Evolutionary conservation across 2,329 filamentous ascomycete species (phyloP).

Genomic region (Sporothrix euskadiensis): DNA sequence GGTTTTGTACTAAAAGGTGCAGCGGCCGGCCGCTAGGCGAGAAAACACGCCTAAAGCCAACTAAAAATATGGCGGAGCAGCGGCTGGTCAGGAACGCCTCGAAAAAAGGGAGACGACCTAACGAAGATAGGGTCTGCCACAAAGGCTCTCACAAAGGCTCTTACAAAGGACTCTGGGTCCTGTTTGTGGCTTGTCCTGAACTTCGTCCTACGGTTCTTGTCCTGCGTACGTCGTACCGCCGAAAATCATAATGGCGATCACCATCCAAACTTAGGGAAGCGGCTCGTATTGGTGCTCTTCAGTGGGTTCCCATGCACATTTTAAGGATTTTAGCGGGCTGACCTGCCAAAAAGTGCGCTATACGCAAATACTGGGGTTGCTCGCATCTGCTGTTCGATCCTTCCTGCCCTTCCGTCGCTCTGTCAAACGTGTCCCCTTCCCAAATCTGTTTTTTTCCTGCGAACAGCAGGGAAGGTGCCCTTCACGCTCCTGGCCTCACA

Average conservation of each 20-base stretch:
- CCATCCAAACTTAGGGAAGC: background rate
- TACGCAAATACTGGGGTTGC: background rate
- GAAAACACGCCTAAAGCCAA: background rate
- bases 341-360: background rate
- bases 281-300: background rate
- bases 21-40: constrained; percentile 9
- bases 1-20: background rate
- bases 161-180: background rate
- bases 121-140: background rate
- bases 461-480: background rate
- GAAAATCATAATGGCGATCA: constrained; percentile 9
- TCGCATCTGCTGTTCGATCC: background rate
- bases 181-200: background rate
- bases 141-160: background rate
- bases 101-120: background rate
- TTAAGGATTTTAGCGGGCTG: constrained; percentile 14
- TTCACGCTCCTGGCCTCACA: background rate
- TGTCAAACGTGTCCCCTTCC: background rate
- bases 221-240: background rate
- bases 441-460: background rate
- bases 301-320: background rate
- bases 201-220: background rate
- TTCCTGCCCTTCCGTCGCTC: constrained; percentile 4
- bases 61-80: constrained; percentile 20
- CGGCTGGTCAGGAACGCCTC: constrained; percentile 22